phyloP scores from a whole-genome alignment of 208 protist species.

The Wallacemonas sp. region DNA sequence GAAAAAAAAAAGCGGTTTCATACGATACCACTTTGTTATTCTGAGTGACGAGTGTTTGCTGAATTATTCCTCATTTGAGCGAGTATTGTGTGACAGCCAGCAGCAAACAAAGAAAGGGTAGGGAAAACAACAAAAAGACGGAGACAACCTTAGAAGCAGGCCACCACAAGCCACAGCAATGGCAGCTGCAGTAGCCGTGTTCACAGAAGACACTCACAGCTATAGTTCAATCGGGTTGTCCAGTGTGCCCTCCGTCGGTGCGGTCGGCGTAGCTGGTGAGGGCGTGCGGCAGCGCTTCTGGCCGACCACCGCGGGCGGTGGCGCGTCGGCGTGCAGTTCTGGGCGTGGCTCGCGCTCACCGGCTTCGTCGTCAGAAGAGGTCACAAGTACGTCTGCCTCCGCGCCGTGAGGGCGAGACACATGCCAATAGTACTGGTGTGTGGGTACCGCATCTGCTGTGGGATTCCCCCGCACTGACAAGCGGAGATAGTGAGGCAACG shows the following conservation, averaged over 20 bases:
- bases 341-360: neutral
- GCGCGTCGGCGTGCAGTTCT: neutral
- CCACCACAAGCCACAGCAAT: too few species aligned
- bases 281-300: conserved; percentile 11
- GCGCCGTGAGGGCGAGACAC: conserved; percentile 22
- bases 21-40: too few species aligned
- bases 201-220: neutral
- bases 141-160: too few species aligned
- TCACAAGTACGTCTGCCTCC: conserved; percentile 26
- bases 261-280: neutral
- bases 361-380: conserved; percentile 29
- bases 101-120: too few species aligned
- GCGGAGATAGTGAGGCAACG: conserved; percentile 30
- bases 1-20: too few species aligned
- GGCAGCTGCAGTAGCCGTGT: too few species aligned
- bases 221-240: conserved; percentile 76
- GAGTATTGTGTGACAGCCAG: too few species aligned
- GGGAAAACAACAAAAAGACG: too few species aligned
- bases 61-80: too few species aligned
- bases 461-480: conserved; percentile 22
- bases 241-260: conserved; percentile 28
- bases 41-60: too few species aligned
- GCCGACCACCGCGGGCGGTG: neutral
- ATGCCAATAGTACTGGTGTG: conserved; percentile 33
- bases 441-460: neutral